Percentiles rank a stretch among this genome's conserved stretches.
phyloP scores from a whole-genome alignment of 257 asterid genomes.

The Primulina eburnea region DNA sequence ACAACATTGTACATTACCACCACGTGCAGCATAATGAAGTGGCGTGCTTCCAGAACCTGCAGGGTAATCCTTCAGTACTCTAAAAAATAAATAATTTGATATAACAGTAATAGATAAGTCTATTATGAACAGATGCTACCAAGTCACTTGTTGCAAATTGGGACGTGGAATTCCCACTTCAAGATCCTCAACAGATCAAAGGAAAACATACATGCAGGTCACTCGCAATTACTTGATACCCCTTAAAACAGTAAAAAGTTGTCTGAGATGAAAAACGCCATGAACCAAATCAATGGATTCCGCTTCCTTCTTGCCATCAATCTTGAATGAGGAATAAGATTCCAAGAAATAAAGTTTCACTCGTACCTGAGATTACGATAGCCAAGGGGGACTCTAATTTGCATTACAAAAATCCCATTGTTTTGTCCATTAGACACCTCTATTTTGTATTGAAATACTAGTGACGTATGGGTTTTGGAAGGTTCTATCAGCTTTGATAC shows the following conservation, averaged over 20 bases:
- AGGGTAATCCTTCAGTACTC: conserved; percentile 7
- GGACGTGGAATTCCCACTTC: neutral
- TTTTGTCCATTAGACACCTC: too few species aligned
- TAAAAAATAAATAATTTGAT: conserved; percentile 6
- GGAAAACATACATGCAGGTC: neutral
- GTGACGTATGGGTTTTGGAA: too few species aligned
- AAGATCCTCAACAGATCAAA: neutral
- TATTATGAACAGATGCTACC: neutral
- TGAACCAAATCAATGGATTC: too few species aligned
- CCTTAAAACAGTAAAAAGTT: neutral
- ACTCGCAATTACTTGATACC: neutral
- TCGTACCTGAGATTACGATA: too few species aligned
- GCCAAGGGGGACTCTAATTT: too few species aligned
- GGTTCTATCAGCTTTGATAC: too few species aligned
- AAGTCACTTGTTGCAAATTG: conserved; percentile 9
- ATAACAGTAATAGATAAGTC: neutral
- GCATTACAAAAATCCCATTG: too few species aligned
- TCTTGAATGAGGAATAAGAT: too few species aligned
- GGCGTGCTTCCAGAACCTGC: conserved; percentile 91
- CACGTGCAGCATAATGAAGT: conserved; percentile 92
- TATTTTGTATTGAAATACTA: too few species aligned
- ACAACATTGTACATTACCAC: conserved; percentile 86
- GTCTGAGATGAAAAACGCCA: neutral
- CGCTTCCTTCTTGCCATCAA: too few species aligned
- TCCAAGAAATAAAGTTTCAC: too few species aligned